These are phyloP conservation scores for Sugiyamaella boreocaroliniensis DNA, from an alignment of 805 yeast species.

Conservation along the genomic window DNA sequence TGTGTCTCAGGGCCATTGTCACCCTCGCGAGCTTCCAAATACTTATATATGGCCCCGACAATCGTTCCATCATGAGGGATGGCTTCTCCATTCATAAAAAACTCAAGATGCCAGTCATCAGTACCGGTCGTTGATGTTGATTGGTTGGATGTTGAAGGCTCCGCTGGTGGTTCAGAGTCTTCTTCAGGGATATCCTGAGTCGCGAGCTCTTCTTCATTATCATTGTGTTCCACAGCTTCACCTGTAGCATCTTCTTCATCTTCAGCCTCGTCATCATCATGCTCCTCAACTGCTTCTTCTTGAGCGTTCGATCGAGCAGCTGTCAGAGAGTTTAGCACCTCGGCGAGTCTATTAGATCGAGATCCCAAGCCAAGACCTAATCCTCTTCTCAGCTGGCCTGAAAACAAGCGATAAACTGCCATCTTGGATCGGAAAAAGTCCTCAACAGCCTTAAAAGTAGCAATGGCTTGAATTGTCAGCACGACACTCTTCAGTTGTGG, in stretches of 20 bases:
- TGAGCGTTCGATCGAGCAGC: constrained; percentile 1
- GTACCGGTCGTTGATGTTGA: not conserved
- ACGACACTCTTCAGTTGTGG: constrained; percentile 24
- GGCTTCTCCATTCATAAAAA: constrained; percentile 48
- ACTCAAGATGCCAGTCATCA: constrained; percentile 44
- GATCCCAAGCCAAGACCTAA: not conserved
- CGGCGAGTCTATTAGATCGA: not conserved
- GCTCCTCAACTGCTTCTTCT: constrained; percentile 1
- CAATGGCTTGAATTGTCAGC: constrained; percentile 47
- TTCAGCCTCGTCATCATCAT: not conserved
- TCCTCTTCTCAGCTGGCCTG: not conserved
- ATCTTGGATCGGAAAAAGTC: constrained; percentile 39
- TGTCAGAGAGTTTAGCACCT: not conserved
- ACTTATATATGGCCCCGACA: constrained; percentile 53
- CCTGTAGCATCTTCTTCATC: not conserved
- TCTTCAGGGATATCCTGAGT: not conserved
- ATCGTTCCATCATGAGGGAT: constrained; percentile 64
- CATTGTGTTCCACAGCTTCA: constrained; percentile 3
- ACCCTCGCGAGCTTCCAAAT: constrained; percentile 10
- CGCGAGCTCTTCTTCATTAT: constrained; percentile 13
- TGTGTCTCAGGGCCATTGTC: constrained; percentile 7
- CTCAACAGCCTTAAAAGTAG: constrained; percentile 41
- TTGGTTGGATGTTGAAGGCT: constrained; percentile 3
- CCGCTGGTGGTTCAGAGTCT: constrained; percentile 1
- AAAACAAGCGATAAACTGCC: constrained; percentile 11